Evolutionary conservation across 2,329 filamentous ascomycete genomes (phyloP).

Genomic region (Fusarium continuum): DNA sequence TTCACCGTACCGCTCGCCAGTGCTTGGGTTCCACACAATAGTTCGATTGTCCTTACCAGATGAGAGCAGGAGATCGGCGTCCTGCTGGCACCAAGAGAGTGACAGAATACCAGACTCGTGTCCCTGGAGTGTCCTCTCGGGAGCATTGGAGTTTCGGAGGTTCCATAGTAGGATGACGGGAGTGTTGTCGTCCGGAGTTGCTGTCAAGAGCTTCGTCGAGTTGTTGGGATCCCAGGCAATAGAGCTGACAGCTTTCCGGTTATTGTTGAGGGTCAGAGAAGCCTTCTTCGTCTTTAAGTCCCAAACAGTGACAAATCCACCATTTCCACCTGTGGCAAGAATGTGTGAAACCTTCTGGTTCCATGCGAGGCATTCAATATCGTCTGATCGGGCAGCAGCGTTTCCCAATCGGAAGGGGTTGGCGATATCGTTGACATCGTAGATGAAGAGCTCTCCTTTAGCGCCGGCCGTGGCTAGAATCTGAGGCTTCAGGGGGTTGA

Average conservation of each 20-base stretch:
- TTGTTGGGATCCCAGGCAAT: conserved; percentile 98
- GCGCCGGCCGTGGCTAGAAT: conserved; percentile 91
- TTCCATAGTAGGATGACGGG: conserved; percentile 95
- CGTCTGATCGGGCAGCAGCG: conserved; percentile 86
- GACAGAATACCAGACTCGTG: conserved; percentile 95
- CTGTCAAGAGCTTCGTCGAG: conserved; percentile 92
- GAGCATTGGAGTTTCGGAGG: conserved; percentile 93
- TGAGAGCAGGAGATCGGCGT: conserved; percentile 87
- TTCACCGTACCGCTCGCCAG: conserved; percentile 86
- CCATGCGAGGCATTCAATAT: conserved; percentile 97
- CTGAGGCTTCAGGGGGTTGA: conserved; percentile 92
- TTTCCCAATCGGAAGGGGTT: conserved; percentile 91
- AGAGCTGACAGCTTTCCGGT: conserved; percentile 91
- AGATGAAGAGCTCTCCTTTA: conserved; percentile 96
- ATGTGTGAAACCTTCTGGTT: conserved; percentile 98
- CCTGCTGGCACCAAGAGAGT: conserved; percentile 93
- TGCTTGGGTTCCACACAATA: conserved; percentile 95
- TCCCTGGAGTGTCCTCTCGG: conserved; percentile 86
- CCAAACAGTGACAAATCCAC: conserved; percentile 97
- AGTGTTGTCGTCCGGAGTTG: conserved; percentile 86
- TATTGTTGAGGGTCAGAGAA: conserved; percentile 94
- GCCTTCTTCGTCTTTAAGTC: conserved; percentile 98
- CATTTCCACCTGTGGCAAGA: conserved; percentile 89
- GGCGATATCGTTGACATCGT: conserved; percentile 88
- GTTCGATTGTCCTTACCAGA: conserved; percentile 97